Percentiles rank a stretch among this genome's conserved stretches.
Conservation (phyloP, 768 basidiomycete species). For the Cystofilobasidium ferigula region DNA sequence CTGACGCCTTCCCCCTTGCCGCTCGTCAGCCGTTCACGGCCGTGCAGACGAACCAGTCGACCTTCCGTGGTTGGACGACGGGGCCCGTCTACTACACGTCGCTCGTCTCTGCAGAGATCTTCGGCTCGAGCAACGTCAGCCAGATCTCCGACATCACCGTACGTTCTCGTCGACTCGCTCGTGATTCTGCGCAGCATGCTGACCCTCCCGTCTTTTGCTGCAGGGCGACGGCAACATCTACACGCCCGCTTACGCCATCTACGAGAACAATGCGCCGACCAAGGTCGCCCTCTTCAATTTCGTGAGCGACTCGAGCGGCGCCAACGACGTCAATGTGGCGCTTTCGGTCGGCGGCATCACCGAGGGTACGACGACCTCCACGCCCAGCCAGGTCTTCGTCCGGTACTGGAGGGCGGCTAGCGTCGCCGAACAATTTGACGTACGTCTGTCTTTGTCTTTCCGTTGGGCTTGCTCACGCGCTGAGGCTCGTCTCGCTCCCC, state of each 20-base stretch:
- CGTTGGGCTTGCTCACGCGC: background rate
- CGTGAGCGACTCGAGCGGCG: constrained; percentile 51
- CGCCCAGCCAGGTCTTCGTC: constrained; percentile 42
- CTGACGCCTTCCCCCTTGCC: background rate
- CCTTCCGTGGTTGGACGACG: constrained; percentile 58
- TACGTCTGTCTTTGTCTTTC: background rate
- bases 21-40: constrained; percentile 46
- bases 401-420: constrained; percentile 43
- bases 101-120: constrained; percentile 56
- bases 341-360: constrained; percentile 45
- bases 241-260: constrained; percentile 59
- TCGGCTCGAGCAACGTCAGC: constrained; percentile 55
- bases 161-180: constrained; percentile 32
- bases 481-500: background rate
- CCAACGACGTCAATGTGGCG: constrained; percentile 46
- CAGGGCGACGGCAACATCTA: constrained; percentile 41
- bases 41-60: constrained; percentile 48
- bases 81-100: constrained; percentile 65
- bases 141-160: constrained; percentile 58
- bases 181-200: background rate
- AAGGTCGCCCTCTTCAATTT: constrained; percentile 65
- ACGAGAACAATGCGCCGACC: constrained; percentile 55
- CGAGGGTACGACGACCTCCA: constrained; percentile 14
- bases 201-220: background rate
- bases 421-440: constrained; percentile 51